Conservation (phyloP, 1,139 yeast genomes). For the Hansenula lynferdii region DNA sequence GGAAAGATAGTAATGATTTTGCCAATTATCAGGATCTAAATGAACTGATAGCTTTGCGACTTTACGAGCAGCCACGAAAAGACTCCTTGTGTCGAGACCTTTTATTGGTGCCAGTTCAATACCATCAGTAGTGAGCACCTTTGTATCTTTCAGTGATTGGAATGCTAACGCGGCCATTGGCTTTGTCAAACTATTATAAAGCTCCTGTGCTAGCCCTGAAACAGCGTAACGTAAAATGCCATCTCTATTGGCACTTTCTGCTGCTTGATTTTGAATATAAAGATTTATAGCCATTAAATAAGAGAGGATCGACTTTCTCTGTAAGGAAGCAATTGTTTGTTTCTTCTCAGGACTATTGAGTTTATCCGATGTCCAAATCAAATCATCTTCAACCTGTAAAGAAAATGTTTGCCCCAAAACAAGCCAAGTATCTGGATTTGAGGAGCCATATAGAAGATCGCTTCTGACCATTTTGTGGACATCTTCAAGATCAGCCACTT, state of each 20-base stretch:
- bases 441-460: constrained; percentile 64
- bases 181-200: constrained; percentile 53
- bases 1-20: constrained; percentile 50
- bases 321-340: constrained; percentile 55
- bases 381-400: constrained; percentile 77
- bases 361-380: constrained; percentile 89
- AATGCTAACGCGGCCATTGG: constrained; percentile 55
- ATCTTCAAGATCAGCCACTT: constrained; percentile 75
- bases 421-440: constrained; percentile 82
- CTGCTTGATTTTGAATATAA: constrained; percentile 19
- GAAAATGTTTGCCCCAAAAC: constrained; percentile 80
- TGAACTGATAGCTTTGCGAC: constrained; percentile 23
- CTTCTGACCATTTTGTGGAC: constrained; percentile 60
- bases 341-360: constrained; percentile 63
- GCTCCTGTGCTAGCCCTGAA: constrained; percentile 53
- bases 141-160: constrained; percentile 17
- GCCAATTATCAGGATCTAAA: constrained; percentile 41
- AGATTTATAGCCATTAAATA: constrained; percentile 73
- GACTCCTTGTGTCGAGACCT: too few relatives aligned
- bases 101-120: too few relatives aligned
- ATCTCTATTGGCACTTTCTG: neutral
- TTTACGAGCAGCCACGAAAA: constrained; percentile 23
- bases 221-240: constrained; percentile 43
- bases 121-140: constrained; percentile 19
- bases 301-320: constrained; percentile 66